Base-by-base conservation (phyloP, 2,329 filamentous ascomycete species). In the Fusarium tricinctum region DNA sequence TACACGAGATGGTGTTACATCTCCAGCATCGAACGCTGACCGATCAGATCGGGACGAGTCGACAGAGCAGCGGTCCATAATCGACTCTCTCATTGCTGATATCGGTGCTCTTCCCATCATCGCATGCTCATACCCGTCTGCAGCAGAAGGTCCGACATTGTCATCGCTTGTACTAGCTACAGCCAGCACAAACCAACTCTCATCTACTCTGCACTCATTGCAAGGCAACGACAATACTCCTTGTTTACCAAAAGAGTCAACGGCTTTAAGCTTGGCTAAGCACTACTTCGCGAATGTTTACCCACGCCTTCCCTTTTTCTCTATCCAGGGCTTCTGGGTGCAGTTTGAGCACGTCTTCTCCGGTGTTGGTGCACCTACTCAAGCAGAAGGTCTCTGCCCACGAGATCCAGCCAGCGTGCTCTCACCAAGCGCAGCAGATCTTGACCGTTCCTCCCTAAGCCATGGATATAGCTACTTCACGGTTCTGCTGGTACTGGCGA, bases 311-410 rank as follows among this genome's bases (percentile, higher is more conserved):
- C 59, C 59, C 4, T 63, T 63, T 26, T 63, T 63, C 8, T 63
- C 59, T 2, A 63, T 63, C 1, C 58, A 63, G 0, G 58, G 59
- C 0, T 63, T 63, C 8, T 63, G 59, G 58, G 49, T 57, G 1
- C 59, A 63, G 9, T 63, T 63, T 1, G 30, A 63, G 2, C 58
- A 63, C 12, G 58, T 63, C n/a, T 63, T 63, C 1, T 63, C 59
- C 0, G 58, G 59, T 0, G n/a, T 26, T 6, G 22, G 9, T 13
- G 38, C 57, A 3, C 38, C 26, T 2, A 12, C 3, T 0, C 19
- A 33, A 7, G 23, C 5, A 1, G 13, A 15, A 12, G 9, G 38
- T 1, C 6, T 5, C 14, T 30, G 15, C 12, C 35, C 26, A 2
- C 43, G 20, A 0, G 38, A 63, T 7, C 59, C 59, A 2, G 22